Percentiles rank a stretch among this genome's conserved stretches.
Evolutionary conservation across 2,329 filamentous ascomycete species (phyloP).

Genomic region (Penicillium sumatraense): DNA sequence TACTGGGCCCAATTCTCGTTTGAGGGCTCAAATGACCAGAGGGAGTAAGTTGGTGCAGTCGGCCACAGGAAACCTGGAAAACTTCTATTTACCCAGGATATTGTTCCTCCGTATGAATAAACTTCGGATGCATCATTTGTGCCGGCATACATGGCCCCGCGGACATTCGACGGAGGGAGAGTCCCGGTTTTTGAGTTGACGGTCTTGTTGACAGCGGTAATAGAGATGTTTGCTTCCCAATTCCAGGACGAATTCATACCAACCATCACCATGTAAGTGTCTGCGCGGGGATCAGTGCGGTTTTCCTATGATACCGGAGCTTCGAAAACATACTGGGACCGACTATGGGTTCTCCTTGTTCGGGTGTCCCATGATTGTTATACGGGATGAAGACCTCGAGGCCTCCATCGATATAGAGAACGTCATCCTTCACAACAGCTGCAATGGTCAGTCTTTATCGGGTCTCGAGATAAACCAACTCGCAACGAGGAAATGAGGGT

Average conservation of each 20-base stretch:
- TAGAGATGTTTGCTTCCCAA: slow-evolving; percentile 34
- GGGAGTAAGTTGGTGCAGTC: slow-evolving; percentile 27
- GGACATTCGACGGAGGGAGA: slow-evolving; percentile 29
- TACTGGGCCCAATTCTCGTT: slow-evolving; percentile 30
- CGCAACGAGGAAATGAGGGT: not conserved
- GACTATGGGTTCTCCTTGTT: slow-evolving; percentile 24
- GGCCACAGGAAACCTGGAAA: slow-evolving; percentile 35
- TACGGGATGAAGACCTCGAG: slow-evolving; percentile 28
- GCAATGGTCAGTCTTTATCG: slow-evolving; percentile 2
- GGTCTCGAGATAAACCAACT: not conserved
- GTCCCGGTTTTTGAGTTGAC: slow-evolving; percentile 26
- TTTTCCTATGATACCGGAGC: not conserved
- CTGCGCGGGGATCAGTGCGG: slow-evolving; percentile 13
- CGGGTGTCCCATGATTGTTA: slow-evolving; percentile 16
- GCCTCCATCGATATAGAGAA: slow-evolving; percentile 36
- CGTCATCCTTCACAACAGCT: slow-evolving; percentile 35
- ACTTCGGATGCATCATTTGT: slow-evolving; percentile 25
- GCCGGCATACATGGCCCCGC: slow-evolving; percentile 35
- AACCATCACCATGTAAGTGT: slow-evolving; percentile 32
- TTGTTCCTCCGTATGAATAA: slow-evolving; percentile 40
- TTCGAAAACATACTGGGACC: slow-evolving; percentile 30
- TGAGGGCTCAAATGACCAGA: slow-evolving; percentile 37
- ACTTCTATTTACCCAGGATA: slow-evolving; percentile 30
- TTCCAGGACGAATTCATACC: slow-evolving; percentile 36
- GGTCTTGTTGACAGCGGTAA: slow-evolving; percentile 25